Evolutionary conservation across 805 yeast genomes (phyloP), one percentile per base, ranked within the genome.

Genomic region (Lachancea waltii): DNA sequence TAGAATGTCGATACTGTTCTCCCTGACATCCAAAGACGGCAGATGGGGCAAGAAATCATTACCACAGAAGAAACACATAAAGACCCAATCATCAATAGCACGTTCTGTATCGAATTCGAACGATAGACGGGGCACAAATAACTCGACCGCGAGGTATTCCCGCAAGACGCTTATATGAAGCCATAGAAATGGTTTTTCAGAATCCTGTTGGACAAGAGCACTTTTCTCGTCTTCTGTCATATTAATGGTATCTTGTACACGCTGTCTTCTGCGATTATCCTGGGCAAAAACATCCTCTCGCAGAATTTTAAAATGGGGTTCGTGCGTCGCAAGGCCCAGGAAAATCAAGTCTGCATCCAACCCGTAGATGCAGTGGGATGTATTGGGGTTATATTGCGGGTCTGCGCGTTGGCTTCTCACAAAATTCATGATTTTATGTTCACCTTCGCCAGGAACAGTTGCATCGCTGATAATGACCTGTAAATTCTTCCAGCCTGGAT

Each of bases 361-460:
- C 21, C 99, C 99, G 61, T 92, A 94, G 41, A 92, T 89, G 60
- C 95, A 85, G 62, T 92, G 99, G n/a, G 79, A 72, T 1, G 96
- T 89, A 58, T 92, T 90, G 37, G 97, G 95, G 54, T 85, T 75
- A 61, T 90, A 85, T 54, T 79, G 78, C 0, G 94, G 85, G 50
- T 84, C 92, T 28, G 82, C 74, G 49, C 97, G 72, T 58, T 89
- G 97, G 29, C 85, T 75, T 54, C 99, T 76, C 41, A 92, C 83
- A 58, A 89, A 92, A 53, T 83, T 87, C 98, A 92, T 92, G 51
- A 92, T 81, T 61, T 92, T 92, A 67, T 92, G 99, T 62, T 92
- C 99, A 58, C 99, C 99, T 70, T 92, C 99, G 45, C 99, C 99
- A 1, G 99, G 98, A 10, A 90, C 97, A 0, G 95, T 80, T 21